Percentiles rank a stretch among this genome's conserved stretches.
phyloP scores from a whole-genome alignment of 495 filamentous ascomycete species.

The Hyaloscypha bicolor region DNA sequence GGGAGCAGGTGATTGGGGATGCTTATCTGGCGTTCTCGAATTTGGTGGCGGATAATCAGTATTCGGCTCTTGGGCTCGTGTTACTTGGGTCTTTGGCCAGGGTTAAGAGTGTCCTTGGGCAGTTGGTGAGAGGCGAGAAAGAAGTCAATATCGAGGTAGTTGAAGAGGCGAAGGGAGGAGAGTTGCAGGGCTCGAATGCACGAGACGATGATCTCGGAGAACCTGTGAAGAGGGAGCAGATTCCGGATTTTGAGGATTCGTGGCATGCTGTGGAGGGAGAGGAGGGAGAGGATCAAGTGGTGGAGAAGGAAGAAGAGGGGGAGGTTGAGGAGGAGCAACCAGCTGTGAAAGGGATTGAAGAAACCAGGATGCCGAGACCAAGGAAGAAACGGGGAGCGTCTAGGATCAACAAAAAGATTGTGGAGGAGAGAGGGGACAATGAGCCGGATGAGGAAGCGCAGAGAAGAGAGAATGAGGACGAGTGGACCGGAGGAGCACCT shows the following conservation, averaged over 20 bases:
- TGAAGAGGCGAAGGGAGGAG: slow-evolving; percentile 20
- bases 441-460: too few relatives aligned
- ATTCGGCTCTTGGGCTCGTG: slow-evolving; percentile 76
- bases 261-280: neutral
- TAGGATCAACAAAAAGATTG: too few relatives aligned
- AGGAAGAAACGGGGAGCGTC: too few relatives aligned
- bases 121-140: slow-evolving; percentile 22
- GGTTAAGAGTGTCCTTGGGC: slow-evolving; percentile 47
- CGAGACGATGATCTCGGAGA: slow-evolving; percentile 8
- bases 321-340: too few relatives aligned
- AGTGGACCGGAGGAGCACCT: too few relatives aligned
- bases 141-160: neutral
- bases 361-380: too few relatives aligned
- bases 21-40: slow-evolving; percentile 60
- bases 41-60: slow-evolving; percentile 70
- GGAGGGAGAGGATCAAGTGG: slow-evolving; percentile 4
- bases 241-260: neutral
- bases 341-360: too few relatives aligned
- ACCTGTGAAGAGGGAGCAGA: neutral
- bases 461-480: too few relatives aligned
- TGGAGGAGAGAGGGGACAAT: too few relatives aligned
- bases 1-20: slow-evolving; percentile 28
- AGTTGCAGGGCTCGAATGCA: neutral
- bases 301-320: too few relatives aligned
- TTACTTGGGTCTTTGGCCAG: slow-evolving; percentile 68